Evolutionary conservation across 129 eudicot genomes (phyloP), one percentile per base, ranked within the genome.

Genomic region (Saussurea involucrata): DNA sequence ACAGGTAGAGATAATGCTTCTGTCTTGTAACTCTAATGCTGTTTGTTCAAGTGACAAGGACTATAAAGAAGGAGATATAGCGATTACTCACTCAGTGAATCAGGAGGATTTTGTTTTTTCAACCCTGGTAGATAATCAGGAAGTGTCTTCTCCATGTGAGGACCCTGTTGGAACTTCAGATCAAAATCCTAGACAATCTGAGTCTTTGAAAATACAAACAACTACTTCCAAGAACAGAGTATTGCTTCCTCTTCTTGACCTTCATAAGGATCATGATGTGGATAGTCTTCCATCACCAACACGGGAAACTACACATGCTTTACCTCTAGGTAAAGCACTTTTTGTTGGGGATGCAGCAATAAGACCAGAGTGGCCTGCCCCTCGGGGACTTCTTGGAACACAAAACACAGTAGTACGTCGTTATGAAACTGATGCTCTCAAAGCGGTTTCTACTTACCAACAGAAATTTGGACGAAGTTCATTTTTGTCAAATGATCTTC

Each of bases 201-300:
- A 91, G 63, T 15, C 81, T 5, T 22, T 77, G 73, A 90, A 76
- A 73, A 29, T 34, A 58, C 84, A 85, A 46, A 60, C 80, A 78
- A 77, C 88, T 24, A 82, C 63, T 78, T 71, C 71, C 33, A 89
- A 78, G 85, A 80, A 58, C 64, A 92, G 90, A 80, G 36, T 82
- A 74, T 55, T 87, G 61, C 87, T 87, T 58, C 99, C 96, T 24
- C 83, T 92, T 76, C 87, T 95, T 49, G 99, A 95, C 81, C 97
- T 90, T 72, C 97, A 92, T 42, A 95, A 95, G 84, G 97, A 86
- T 85, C 96, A 95, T 83, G 96, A 92, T 82, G 87, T 78, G n/a
- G 99, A 95, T 68, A 92, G 91, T 82, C 99, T 95, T 80, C 99
- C 99, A 61, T 95, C 99, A 42, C 99, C 99, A 36, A 95, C 99